Evolutionary conservation across 2,329 filamentous ascomycete genomes (phyloP), one percentile per base, ranked within the genome.

Genomic region (Tolypocladium album): DNA sequence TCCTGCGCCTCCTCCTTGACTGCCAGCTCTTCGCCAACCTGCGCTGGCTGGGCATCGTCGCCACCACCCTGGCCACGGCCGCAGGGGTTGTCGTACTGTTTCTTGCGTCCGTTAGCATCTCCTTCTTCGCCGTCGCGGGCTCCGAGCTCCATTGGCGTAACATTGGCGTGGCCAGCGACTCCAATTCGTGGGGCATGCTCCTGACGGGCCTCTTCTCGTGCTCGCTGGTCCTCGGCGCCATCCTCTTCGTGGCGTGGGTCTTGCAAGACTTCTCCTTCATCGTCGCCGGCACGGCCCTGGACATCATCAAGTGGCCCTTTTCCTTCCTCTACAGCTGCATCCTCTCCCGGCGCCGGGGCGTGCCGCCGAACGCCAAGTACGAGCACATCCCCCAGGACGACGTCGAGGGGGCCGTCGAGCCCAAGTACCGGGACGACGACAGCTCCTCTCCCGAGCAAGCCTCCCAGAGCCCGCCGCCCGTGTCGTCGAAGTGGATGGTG

Each of bases 1-100:
- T 71, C 36, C 66, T 74, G 47, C 66, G 72, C 8, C 62, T 72
- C 1, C 64, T 74, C 2, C 67, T 74, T 55, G 67, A 70, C 56
- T 45, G 38, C 3, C 62, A 65, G 3, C 24, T 64, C 7, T 64
- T 61, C n/a, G 57, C 61, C 61, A 64, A 58, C 60, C 61, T 67
- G 47, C 52, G 58, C 13, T 64, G 61, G 53, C 56, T 70, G n/a
- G 66, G 66, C 15, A 62, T 60, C 47, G 7, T 61, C 12, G 45
- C 63, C 2, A 64, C 40, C 61, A 63, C 20, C 22, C 58, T 58
- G 34, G 65, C 56, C 40, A 66, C 58, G 4, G 57, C 70, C 7
- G 63, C 71, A 27, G 60, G 68, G 11, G 59, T 67, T 15, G 63
- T 62, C 60, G 62, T 65, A 58, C 39, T 57, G 58, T 60, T 67